Evolutionary conservation across 495 filamentous ascomycete species (phyloP), one percentile per base, ranked within the genome.

Genomic region (Xylaria venustula): DNA sequence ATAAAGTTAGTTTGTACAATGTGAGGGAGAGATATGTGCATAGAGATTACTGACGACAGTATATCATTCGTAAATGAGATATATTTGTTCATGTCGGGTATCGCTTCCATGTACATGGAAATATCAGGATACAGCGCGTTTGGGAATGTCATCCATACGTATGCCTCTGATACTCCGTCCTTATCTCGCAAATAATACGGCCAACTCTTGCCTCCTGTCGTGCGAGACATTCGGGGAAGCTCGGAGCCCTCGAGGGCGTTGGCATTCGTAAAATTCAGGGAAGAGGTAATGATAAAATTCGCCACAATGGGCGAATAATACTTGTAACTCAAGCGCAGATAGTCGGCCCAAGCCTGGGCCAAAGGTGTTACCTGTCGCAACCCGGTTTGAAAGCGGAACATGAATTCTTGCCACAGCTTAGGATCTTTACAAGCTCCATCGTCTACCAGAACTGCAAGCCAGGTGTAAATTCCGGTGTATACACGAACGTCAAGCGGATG

Each of bases 381-480:
- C 6, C 60, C 54, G 15, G 47, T 51, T n/a, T 51, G 32, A 46
- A 62, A 66, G 42, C 54, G 53, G 44, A 32, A 62, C 48, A 42
- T 66, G 50, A 47, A 66, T 55, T 37, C 42, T 30, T 45, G 57
- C 48, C 23, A 54, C 36, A 32, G 51, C 45, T 25, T 37, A 0
- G 45, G 44, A 2, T 23, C 42, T 41, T 55, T 36, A 6, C 25
- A 46, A 17, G 64, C 48, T 23, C 41, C 26, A 26, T 66, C 60
- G 22, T 66, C 64, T 12, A 66, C 48, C 26, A 62, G n/a, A n/a
- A 58, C 41, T 12, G 53, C 54, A 7, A 66, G 30, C 64, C 64
- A 66, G 15, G 64, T 62, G 26, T 40, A 66, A 23, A 66, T 51
- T n/a, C 64, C 64, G 40, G 58, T 42, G 34, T 66, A 59, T 12